A percentile compares a stretch with the other conserved stretches of the same genome.
Conservation (phyloP, 371 early-diverging fungal genomes). For the Mortierella sp. region DNA sequence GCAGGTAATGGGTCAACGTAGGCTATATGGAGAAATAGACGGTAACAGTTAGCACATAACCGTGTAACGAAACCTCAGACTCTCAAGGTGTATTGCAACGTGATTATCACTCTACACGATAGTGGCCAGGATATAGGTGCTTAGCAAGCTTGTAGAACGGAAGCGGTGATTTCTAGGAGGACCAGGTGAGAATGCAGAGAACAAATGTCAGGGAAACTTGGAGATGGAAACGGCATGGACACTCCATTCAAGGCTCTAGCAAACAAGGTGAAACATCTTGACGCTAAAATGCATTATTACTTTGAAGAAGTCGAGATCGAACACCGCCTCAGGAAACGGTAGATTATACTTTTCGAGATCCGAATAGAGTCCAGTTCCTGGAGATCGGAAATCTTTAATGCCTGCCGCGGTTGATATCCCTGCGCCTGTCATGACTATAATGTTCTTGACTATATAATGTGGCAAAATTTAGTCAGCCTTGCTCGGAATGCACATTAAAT, state of each 20-base stretch:
- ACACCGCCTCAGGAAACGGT: constrained; percentile 96
- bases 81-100: too few relatives aligned
- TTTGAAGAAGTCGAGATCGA: constrained; percentile 89
- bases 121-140: constrained; percentile 91
- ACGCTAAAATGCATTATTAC: constrained; percentile 42
- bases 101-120: constrained; percentile 32
- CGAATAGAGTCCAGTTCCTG: constrained; percentile 93
- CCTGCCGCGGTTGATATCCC: constrained; percentile 97
- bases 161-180: constrained; percentile 74
- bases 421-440: constrained; percentile 95
- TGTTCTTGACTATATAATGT: constrained; percentile 67
- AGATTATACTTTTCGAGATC: constrained; percentile 89
- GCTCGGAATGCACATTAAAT: background rate
- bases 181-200: too few relatives aligned
- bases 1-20: constrained; percentile 90
- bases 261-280: background rate
- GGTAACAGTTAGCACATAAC: background rate
- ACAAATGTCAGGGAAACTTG: too few relatives aligned
- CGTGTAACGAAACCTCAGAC: too few relatives aligned
- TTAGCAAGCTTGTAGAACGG: constrained; percentile 93
- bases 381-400: constrained; percentile 93
- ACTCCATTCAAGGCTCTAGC: background rate
- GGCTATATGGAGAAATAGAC: constrained; percentile 62
- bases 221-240: background rate
- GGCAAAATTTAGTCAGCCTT: background rate